Conservation (phyloP, 2,329 filamentous ascomycete genomes). For the Xenoacremonium recifei region DNA sequence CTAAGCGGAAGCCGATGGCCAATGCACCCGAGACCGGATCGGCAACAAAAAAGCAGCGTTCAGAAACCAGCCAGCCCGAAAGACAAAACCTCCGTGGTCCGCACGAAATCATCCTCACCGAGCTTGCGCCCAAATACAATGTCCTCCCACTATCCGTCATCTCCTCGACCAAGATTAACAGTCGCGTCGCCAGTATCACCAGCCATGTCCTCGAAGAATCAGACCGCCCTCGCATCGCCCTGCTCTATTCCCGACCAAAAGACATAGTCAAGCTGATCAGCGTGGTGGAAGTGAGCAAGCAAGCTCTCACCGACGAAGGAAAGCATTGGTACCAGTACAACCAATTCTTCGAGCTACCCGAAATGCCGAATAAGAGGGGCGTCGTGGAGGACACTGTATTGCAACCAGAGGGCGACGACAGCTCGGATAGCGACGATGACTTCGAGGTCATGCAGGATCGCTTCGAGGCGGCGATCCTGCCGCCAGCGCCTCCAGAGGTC, state of each 20-base stretch:
- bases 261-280: slow-evolving; percentile 66
- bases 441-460: slow-evolving; percentile 60
- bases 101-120: slow-evolving; percentile 41
- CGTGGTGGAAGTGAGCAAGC: slow-evolving; percentile 64
- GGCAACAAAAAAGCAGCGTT: slow-evolving; percentile 10
- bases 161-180: slow-evolving; percentile 59
- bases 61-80: slow-evolving; percentile 6
- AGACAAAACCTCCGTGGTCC: slow-evolving; percentile 31
- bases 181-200: slow-evolving; percentile 47
- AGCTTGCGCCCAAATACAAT: slow-evolving; percentile 46
- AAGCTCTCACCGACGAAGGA: slow-evolving; percentile 47
- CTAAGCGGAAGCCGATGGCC: slow-evolving; percentile 18
- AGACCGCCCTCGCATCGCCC: slow-evolving; percentile 33
- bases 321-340: slow-evolving; percentile 58
- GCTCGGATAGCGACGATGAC: slow-evolving; percentile 40
- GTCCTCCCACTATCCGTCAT: slow-evolving; percentile 54
- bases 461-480: slow-evolving; percentile 53
- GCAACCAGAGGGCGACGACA: slow-evolving; percentile 19
- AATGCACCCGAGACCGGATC: slow-evolving; percentile 6
- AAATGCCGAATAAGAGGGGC: slow-evolving; percentile 30
- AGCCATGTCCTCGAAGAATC: slow-evolving; percentile 39
- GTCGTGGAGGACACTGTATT: slow-evolving; percentile 45
- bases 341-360: slow-evolving; percentile 48
- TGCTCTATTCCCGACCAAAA: slow-evolving; percentile 49
- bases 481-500: slow-evolving; percentile 42